Base-by-base conservation (phyloP, 202 grass and related monocot genomes). In the Saccharum hybrid region DNA sequence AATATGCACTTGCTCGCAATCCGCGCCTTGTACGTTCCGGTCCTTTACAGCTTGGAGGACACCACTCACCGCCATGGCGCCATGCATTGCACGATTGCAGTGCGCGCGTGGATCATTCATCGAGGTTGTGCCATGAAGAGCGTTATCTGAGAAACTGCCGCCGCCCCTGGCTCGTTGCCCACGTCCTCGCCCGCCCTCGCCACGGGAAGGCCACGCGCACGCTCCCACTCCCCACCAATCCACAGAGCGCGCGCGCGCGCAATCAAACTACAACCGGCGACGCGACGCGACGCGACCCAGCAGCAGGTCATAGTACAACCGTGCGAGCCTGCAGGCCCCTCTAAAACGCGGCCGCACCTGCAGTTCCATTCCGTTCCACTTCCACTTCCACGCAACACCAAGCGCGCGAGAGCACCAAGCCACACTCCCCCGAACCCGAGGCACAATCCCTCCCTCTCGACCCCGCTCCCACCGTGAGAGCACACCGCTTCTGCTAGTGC, bases 251-350 rank as follows among this genome's bases (percentile, higher is more conserved):
- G 18, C 36, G 19, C 36, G 18, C 28, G 46, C 45, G 7, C 45
- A 8, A 34, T 75, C 72, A 59, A 75, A 39, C 33, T 34, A n/a
- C 31, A 75, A 59, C 72, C 49, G 51, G 72, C 72, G 8, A 9
- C 15, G n/a, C n/a, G n/a, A n/a, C n/a, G 72, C 72, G 8, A 9
- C 15, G 6, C 46, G 9, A 8, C 21, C 30, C 39, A 42, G 26
- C 26, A 33, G 37, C 66, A 12, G 5, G 39, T n/a, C 22, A 45
- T 7, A 16, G 26, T n/a, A 26, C 40, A 64, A 65, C 41, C 45
- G 26, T 10, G 2, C 15, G 71, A 45, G 40, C 21, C 30, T 3
- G 26, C 49, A 8, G 6, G 4, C 19, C 19, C 33, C 63, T 37
- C n/a, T 49, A 79, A 51, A 49, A 65, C 22, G 5, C 15, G 23